Conservation (phyloP, 306 rosid species). For the Cicer yamashitae region DNA sequence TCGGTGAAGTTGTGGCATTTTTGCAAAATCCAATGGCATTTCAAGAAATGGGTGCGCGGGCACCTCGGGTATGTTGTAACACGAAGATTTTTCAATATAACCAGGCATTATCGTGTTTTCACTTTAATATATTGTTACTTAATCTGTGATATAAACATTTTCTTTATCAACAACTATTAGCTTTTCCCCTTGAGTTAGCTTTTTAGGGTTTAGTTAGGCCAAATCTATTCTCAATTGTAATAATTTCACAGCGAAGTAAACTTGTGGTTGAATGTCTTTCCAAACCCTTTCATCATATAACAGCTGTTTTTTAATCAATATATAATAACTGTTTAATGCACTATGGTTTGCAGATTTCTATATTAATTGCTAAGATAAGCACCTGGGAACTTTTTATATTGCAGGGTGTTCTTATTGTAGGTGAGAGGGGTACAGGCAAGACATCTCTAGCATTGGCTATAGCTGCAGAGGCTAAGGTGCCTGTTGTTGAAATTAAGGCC, state of each 20-base stretch:
- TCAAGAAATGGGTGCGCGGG: slow-evolving; percentile 95
- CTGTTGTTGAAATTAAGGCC: slow-evolving; percentile 88
- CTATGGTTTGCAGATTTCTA: slow-evolving; percentile 37
- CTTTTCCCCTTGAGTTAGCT: neutral
- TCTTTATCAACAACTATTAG: neutral
- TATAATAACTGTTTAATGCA: slow-evolving; percentile 31
- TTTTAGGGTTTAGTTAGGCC: slow-evolving; percentile 20
- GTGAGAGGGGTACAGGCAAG: slow-evolving; percentile 99
- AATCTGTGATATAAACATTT: slow-evolving; percentile 17
- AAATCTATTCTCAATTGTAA: slow-evolving; percentile 24
- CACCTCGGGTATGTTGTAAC: slow-evolving; percentile 85
- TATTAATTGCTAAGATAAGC: slow-evolving; percentile 32
- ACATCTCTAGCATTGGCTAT: slow-evolving; percentile 96
- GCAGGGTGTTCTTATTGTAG: slow-evolving; percentile 97
- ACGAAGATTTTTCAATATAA: slow-evolving; percentile 18
- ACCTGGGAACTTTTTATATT: slow-evolving; percentile 46
- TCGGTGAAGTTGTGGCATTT: slow-evolving; percentile 92
- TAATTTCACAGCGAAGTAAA: slow-evolving; percentile 13
- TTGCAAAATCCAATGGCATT: slow-evolving; percentile 90
- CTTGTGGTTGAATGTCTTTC: slow-evolving; percentile 41
- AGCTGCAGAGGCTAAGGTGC: slow-evolving; percentile 98
- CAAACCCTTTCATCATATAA: slow-evolving; percentile 20
- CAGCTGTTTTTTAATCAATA: slow-evolving; percentile 19
- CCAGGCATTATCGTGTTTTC: slow-evolving; percentile 19
- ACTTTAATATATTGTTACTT: slow-evolving; percentile 25